Evolutionary conservation across 768 basidiomycete species (phyloP).

Genomic region (Naganishia kalamii): DNA sequence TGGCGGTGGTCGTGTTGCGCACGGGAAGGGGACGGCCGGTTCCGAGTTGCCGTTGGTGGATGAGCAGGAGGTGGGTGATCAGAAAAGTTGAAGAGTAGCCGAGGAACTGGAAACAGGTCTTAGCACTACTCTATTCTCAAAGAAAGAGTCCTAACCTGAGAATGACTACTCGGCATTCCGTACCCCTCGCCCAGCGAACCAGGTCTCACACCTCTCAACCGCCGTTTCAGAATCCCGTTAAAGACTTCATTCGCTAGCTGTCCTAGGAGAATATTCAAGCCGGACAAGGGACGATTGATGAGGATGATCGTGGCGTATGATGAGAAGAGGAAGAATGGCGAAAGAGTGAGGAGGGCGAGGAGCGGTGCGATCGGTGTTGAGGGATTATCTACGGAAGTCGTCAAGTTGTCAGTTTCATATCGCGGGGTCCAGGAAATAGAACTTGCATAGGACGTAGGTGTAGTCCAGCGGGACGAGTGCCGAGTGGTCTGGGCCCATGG

Average conservation of each 20-base stretch:
- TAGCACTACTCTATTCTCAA: neutral
- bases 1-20: conserved; percentile 3
- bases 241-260: conserved; percentile 37
- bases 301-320: conserved; percentile 40
- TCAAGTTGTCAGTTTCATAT: neutral
- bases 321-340: conserved; percentile 45
- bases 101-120: conserved; percentile 10
- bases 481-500: conserved; percentile 9
- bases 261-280: conserved; percentile 34
- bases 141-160: conserved; percentile 26
- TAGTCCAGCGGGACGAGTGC: conserved; percentile 19
- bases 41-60: conserved; percentile 15
- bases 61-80: conserved; percentile 20
- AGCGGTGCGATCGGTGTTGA: conserved; percentile 36
- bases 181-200: conserved; percentile 40
- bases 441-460: conserved; percentile 18
- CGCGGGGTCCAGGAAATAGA: neutral
- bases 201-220: conserved; percentile 35
- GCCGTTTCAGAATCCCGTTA: conserved; percentile 34
- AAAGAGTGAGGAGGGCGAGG: conserved; percentile 39
- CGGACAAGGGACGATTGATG: conserved; percentile 37
- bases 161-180: conserved; percentile 45
- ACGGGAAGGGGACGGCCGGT: neutral
- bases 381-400: conserved; percentile 36
- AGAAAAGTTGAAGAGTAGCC: conserved; percentile 24